Evolutionary conservation across 495 filamentous ascomycete species (phyloP).

Genomic region (Penicillium mononematosum): DNA sequence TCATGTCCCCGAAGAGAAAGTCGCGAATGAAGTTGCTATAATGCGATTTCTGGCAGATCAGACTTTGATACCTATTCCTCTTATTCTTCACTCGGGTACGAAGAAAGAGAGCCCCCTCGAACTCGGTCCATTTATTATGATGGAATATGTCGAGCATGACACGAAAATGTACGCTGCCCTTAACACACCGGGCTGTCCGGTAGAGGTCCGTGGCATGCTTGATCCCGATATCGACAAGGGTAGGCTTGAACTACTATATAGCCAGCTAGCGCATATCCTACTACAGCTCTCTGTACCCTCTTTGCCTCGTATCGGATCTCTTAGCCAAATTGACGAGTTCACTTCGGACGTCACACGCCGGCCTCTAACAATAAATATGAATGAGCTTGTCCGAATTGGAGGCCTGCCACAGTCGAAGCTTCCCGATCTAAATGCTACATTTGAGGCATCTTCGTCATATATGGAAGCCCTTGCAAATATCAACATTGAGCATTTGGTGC

Average conservation of each 20-base stretch:
- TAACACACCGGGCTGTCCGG: too few relatives aligned
- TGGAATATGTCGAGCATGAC: too few relatives aligned
- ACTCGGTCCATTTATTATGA: too few relatives aligned
- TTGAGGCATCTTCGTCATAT: neutral
- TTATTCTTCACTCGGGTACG: too few relatives aligned
- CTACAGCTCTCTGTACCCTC: conserved; percentile 33
- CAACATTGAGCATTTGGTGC: neutral
- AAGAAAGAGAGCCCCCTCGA: too few relatives aligned
- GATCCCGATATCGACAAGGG: conserved; percentile 30
- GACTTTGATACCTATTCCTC: too few relatives aligned
- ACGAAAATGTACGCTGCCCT: too few relatives aligned
- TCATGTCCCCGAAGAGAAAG: conserved; percentile 37
- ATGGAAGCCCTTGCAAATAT: neutral
- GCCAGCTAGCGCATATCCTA: conserved; percentile 33
- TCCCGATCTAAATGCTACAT: conserved; percentile 31
- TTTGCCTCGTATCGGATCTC: conserved; percentile 37
- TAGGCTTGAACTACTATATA: conserved; percentile 32
- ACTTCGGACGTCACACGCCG: conserved; percentile 20
- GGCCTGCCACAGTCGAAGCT: conserved; percentile 31
- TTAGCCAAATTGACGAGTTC: conserved; percentile 25
- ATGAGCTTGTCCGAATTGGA: conserved; percentile 32
- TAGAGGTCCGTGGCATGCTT: conserved; percentile 16
- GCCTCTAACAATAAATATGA: conserved; percentile 31
- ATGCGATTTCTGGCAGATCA: too few relatives aligned
- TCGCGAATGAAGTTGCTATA: too few relatives aligned